phyloP scores from a whole-genome alignment of 2,329 filamentous ascomycete species.

The Pseudogymnoascus sp. region DNA sequence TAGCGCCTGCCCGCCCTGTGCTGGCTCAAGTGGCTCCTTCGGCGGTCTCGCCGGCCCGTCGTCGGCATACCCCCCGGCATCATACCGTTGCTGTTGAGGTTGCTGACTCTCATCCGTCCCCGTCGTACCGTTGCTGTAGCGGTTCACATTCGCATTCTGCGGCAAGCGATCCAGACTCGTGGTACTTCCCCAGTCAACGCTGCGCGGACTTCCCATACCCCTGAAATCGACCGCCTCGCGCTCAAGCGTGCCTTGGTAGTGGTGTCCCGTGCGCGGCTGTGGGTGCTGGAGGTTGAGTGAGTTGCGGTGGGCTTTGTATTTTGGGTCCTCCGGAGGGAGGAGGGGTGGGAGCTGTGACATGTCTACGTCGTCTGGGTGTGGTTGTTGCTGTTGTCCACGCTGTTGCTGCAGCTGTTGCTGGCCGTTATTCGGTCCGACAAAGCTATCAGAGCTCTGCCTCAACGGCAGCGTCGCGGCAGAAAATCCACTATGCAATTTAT shows the following conservation, averaged over 20 bases:
- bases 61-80: not conserved
- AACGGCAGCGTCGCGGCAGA: conserved; percentile 32
- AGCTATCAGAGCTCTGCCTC: not conserved
- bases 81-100: too few species aligned
- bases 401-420: conserved; percentile 20
- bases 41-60: conserved; percentile 48
- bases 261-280: conserved; percentile 64
- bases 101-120: conserved; percentile 15
- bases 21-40: conserved; percentile 50
- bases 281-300: conserved; percentile 73
- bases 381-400: conserved; percentile 14
- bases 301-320: conserved; percentile 75
- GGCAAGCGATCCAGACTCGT: conserved; percentile 45
- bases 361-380: conserved; percentile 22
- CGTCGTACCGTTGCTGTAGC: conserved; percentile 31
- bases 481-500: conserved; percentile 51
- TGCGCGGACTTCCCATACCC: conserved; percentile 46
- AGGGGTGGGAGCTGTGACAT: conserved; percentile 18
- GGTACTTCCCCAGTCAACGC: conserved; percentile 55
- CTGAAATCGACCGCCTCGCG: conserved; percentile 63
- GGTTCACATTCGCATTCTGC: conserved; percentile 46
- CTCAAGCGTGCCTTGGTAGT: conserved; percentile 67
- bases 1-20: conserved; percentile 38
- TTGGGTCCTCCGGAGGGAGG: conserved; percentile 52
- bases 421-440: conserved; percentile 23